Percentiles rank a stretch among this genome's conserved stretches.
Evolutionary conservation across 179 eudicot species (phyloP).

Genomic region (Heliamphora pulchella): DNA sequence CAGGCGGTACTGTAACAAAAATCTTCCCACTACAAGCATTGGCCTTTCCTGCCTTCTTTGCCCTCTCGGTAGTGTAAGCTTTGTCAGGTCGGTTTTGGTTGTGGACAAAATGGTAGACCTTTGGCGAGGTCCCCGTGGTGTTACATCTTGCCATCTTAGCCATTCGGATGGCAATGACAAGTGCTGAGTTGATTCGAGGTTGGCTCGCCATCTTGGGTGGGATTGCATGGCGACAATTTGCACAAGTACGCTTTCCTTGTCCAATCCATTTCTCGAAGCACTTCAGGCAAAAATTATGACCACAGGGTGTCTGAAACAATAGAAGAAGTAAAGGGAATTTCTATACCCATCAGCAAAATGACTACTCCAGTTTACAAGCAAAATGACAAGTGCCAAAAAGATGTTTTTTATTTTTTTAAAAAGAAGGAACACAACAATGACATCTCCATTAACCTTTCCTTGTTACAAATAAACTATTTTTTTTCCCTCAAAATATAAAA

Average conservation of each 20-base stretch:
- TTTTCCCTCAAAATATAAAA: neutral
- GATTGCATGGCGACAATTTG: conserved; percentile 58
- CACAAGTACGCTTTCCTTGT: conserved; percentile 75
- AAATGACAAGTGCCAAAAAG: too few species aligned
- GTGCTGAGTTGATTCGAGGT: conserved; percentile 71
- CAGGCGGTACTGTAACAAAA: conserved; percentile 68
- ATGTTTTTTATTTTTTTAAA: too few species aligned
- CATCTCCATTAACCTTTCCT: too few species aligned
- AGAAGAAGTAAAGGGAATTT: neutral
- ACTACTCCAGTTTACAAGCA: too few species aligned
- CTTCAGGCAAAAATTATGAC: conserved; percentile 81
- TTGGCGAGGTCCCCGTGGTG: conserved; percentile 24
- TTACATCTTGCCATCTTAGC: conserved; percentile 47
- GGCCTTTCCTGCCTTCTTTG: conserved; percentile 59
- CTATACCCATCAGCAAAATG: too few species aligned
- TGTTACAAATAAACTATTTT: too few species aligned
- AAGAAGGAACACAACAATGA: too few species aligned
- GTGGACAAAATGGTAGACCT: conserved; percentile 37
- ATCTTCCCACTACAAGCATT: conserved; percentile 88
- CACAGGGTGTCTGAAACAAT: conserved; percentile 72
- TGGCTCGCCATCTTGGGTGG: conserved; percentile 54
- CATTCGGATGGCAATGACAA: conserved; percentile 59
- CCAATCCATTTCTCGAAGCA: conserved; percentile 85
- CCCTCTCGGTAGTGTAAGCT: conserved; percentile 79
- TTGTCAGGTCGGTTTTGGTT: conserved; percentile 70